phyloP scores from a whole-genome alignment of 108 stramenopile species.

The Discostella pseudostelligera region DNA sequence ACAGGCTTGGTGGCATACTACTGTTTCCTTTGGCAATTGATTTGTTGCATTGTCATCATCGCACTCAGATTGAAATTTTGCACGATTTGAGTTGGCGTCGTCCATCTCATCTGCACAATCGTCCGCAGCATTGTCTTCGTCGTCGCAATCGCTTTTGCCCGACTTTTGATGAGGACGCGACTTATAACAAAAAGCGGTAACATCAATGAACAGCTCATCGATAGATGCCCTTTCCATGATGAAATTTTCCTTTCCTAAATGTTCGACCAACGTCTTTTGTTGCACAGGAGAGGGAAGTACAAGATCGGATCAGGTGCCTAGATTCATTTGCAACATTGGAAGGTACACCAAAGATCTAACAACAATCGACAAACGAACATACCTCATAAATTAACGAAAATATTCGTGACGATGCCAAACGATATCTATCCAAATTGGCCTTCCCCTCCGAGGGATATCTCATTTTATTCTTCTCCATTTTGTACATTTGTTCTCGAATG shows the following conservation, averaged over 20 bases:
- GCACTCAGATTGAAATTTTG: slow-evolving; percentile 24
- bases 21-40: slow-evolving; percentile 28
- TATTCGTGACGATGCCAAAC: slow-evolving; percentile 73
- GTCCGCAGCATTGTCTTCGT: slow-evolving; percentile 13
- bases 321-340: too few relatives aligned
- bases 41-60: slow-evolving; percentile 9
- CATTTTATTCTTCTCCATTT: slow-evolving; percentile 57
- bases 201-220: slow-evolving; percentile 86
- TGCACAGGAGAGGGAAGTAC: neutral
- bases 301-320: too few relatives aligned
- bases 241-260: slow-evolving; percentile 47
- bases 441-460: slow-evolving; percentile 69
- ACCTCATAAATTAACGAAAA: slow-evolving; percentile 69
- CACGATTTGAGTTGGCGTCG: neutral
- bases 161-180: neutral
- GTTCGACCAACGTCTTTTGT: slow-evolving; percentile 16
- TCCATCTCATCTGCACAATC: slow-evolving; percentile 11
- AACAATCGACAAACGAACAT: slow-evolving; percentile 1
- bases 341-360: too few relatives aligned
- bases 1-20: slow-evolving; percentile 30
- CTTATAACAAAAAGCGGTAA: slow-evolving; percentile 66
- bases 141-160: slow-evolving; percentile 8
- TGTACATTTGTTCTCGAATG: slow-evolving; percentile 44
- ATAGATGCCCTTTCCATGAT: slow-evolving; percentile 80
- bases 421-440: slow-evolving; percentile 77